Evolutionary conservation across 345 rosid species (phyloP).

Genomic region (Noccaea caerulescens): DNA sequence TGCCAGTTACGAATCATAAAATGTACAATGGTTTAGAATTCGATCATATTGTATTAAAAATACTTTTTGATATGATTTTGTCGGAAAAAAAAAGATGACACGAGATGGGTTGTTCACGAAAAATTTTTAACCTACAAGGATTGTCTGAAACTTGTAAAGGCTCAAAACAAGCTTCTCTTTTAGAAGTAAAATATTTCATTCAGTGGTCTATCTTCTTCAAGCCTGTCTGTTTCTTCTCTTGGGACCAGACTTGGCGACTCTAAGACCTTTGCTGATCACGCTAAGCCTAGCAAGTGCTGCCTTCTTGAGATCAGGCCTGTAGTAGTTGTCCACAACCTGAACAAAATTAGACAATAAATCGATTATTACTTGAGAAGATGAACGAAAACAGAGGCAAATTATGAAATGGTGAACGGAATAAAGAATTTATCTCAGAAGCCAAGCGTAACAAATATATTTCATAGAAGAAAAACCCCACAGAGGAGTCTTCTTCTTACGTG

Average conservation of each 20-base stretch:
- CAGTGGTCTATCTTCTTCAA: neutral
- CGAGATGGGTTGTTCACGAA: conserved; percentile 18
- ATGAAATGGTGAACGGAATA: neutral
- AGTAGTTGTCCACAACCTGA: conserved; percentile 71
- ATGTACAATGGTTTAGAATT: too few species aligned
- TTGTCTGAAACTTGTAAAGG: conserved; percentile 13
- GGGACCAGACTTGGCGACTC: conserved; percentile 69
- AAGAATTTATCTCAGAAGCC: conserved; percentile 54
- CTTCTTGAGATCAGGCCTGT: conserved; percentile 73
- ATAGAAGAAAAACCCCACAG: conserved; percentile 40
- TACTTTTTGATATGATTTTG: neutral
- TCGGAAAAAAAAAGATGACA: neutral
- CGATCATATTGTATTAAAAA: neutral
- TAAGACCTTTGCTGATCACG: conserved; percentile 63
- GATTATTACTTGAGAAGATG: neutral
- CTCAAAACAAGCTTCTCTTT: conserved; percentile 17
- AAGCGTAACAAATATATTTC: conserved; percentile 61
- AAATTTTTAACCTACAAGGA: conserved; percentile 34
- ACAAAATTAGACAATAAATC: neutral
- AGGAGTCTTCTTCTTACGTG: conserved; percentile 49
- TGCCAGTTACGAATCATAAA: too few species aligned
- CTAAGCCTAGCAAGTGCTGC: conserved; percentile 78
- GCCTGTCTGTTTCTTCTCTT: conserved; percentile 72
- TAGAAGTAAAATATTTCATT: conserved; percentile 16
- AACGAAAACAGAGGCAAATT: neutral